These are phyloP conservation scores for Flueggea neowawraea DNA, from an alignment of 441 rosid species.

Conservation along the genomic window DNA sequence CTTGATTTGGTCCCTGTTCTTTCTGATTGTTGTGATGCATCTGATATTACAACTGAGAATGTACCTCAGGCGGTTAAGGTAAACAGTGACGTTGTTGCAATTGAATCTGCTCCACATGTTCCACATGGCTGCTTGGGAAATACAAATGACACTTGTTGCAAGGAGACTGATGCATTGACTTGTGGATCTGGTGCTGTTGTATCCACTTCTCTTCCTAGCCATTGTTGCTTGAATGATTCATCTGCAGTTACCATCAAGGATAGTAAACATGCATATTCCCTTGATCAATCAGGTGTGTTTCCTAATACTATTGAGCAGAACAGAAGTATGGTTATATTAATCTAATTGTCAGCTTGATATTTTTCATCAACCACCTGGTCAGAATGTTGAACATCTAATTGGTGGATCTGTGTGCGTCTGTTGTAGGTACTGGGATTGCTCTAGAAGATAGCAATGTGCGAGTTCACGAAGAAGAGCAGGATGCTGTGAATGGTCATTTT, in stretches of 20 bases:
- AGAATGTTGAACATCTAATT: neutral
- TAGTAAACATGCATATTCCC: slow-evolving; percentile 9
- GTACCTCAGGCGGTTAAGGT: slow-evolving; percentile 10
- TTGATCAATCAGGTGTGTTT: slow-evolving; percentile 9
- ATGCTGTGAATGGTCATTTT: slow-evolving; percentile 5
- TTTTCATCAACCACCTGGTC: neutral
- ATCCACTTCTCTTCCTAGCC: slow-evolving; percentile 23
- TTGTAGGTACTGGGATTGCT: no score
- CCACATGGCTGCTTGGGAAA: slow-evolving; percentile 20
- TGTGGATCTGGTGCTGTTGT: slow-evolving; percentile 23
- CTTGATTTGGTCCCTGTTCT: slow-evolving; percentile 22
- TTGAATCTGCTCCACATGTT: slow-evolving; percentile 24
- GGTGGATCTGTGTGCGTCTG: slow-evolving; percentile 14
- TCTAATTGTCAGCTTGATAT: slow-evolving; percentile 7
- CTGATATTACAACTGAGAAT: slow-evolving; percentile 20
- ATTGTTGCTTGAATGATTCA: slow-evolving; percentile 23
- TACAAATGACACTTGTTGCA: no score
- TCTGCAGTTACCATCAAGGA: slow-evolving; percentile 9
- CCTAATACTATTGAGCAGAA: slow-evolving; percentile 15
- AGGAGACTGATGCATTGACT: no score
- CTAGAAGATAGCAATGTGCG: neutral
- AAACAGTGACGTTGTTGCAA: slow-evolving; percentile 23
- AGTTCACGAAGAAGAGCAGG: slow-evolving; percentile 5
- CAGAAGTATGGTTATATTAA: slow-evolving; percentile 1
- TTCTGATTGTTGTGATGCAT: slow-evolving; percentile 29